Evolutionary conservation across 2,329 filamentous ascomycete species (phyloP), one percentile per base, ranked within the genome.

Genomic region (Huntiella moniliformis): DNA sequence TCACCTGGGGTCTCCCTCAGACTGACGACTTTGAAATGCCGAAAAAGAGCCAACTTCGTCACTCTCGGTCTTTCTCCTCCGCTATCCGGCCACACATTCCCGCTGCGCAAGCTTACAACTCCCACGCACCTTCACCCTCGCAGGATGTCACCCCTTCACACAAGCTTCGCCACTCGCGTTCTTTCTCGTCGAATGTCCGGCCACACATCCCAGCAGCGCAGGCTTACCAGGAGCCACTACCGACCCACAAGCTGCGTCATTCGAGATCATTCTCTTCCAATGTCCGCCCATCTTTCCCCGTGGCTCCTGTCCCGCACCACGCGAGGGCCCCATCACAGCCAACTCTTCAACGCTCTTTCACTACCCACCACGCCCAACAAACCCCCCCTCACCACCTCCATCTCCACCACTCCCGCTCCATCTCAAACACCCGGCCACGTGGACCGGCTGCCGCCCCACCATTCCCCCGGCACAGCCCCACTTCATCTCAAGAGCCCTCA

Each of bases 391-490:
- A 38, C 43, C 12, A 13, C 10, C 35, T 38, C 17, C 2, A 28
- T 28, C 22, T 17, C 40, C 6, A 38, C 22, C 17, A 38, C 15
- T n/a, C 12, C 22, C 17, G 4, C 3, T 5, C 35, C 34, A 7
- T 16, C 43, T 32, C 28, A 18, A 17, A n/a, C 33, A 31, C 36
- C 2, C 12, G 38, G 43, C 39, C 39, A 36, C 28, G 28, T 37
- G 17, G 43, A 36, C 18, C 39, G 35, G 18, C 44, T 49, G 17
- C 47, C 47, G 33, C 17, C 36, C 35, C 47, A 32, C 44, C 47
- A 31, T 5, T 44, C 41, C 12, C 38, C 41, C 33, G 18, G 22
- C 8, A 38, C 35, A 13, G 11, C 34, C 16, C 34, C 13, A 31
- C 16, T 15, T 38, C 43, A n/a, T 32, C 34, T 4, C 43, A 45